Conservation (phyloP, 805 yeast genomes). For the Candida verbasci region DNA sequence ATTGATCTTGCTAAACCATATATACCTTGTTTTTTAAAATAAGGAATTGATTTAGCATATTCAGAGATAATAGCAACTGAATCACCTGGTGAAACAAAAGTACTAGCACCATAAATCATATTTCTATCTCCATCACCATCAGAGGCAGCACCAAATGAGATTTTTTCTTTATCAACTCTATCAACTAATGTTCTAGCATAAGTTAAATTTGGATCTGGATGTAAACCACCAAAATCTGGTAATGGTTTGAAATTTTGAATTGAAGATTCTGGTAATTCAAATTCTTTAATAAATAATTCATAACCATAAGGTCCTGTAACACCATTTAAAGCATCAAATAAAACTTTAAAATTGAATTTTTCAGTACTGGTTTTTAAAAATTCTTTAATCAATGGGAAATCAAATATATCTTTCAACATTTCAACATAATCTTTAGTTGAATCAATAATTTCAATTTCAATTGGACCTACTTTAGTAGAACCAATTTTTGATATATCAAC, state of each 20-base stretch:
- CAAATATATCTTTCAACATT: slow-evolving; percentile 81
- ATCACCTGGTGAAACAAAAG: slow-evolving; percentile 98
- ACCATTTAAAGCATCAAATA: slow-evolving; percentile 91
- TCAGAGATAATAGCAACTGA: slow-evolving; percentile 97
- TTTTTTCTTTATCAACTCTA: slow-evolving; percentile 73
- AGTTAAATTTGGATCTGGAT: slow-evolving; percentile 96
- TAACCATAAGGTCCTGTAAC: slow-evolving; percentile 96
- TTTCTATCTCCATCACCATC: slow-evolving; percentile 98
- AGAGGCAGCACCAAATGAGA: slow-evolving; percentile 97
- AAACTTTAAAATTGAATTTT: slow-evolving; percentile 56
- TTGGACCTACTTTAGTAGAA: slow-evolving; percentile 44
- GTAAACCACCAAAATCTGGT: slow-evolving; percentile 95
- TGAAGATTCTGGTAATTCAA: slow-evolving; percentile 66
- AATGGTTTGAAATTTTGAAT: slow-evolving; percentile 77
- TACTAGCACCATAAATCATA: slow-evolving; percentile 93
- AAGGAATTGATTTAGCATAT: slow-evolving; percentile 86
- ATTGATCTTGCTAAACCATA: slow-evolving; percentile 93
- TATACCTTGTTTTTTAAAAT: slow-evolving; percentile 79
- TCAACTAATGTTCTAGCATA: slow-evolving; percentile 86
- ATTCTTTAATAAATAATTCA: slow-evolving; percentile 77
- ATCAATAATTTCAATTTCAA: slow-evolving; percentile 79
- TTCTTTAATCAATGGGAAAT: slow-evolving; percentile 70
- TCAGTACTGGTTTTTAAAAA: slow-evolving; percentile 54
- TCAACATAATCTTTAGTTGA: slow-evolving; percentile 73
- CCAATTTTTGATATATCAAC: slow-evolving; percentile 66